These are phyloP conservation scores for Copromyces sp. DNA, from an alignment of 495 filamentous ascomycete genomes.

Conservation along the genomic window DNA sequence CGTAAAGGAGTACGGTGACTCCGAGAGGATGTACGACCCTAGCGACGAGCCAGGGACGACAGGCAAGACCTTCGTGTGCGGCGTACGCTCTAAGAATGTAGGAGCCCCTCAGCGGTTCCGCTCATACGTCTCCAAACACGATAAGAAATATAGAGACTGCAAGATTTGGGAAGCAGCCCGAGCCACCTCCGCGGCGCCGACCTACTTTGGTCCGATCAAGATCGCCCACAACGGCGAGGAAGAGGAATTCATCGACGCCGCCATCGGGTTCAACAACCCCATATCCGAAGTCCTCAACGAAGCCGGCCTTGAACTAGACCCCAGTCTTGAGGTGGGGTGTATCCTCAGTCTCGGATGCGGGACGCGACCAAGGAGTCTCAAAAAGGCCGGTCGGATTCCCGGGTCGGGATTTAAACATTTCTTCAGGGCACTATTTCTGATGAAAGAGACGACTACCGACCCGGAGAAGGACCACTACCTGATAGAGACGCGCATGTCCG, in stretches of 20 bases:
- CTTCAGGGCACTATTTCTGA: not conserved
- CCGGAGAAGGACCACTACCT: conserved; percentile 1
- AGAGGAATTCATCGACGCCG: conserved; percentile 17
- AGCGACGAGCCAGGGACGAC: too few relatives aligned
- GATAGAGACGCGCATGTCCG: not conserved
- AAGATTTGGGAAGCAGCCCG: conserved; percentile 12
- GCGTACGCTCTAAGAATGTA: too few relatives aligned
- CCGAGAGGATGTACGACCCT: too few relatives aligned
- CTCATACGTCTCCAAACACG: too few relatives aligned
- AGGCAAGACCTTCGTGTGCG: too few relatives aligned
- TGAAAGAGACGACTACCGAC: conserved; percentile 10
- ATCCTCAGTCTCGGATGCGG: conserved; percentile 14
- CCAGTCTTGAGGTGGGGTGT: not conserved
- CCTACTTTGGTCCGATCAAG: conserved; percentile 2
- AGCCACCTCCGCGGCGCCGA: conserved; percentile 11
- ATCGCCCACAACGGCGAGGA: not conserved
- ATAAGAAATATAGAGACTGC: too few relatives aligned
- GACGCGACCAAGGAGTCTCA: conserved; percentile 2
- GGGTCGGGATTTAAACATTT: not conserved
- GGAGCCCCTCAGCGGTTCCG: too few relatives aligned
- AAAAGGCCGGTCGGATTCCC: not conserved
- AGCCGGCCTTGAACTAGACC: too few relatives aligned
- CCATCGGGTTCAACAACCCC: conserved; percentile 22
- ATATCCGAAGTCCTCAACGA: conserved; percentile 3
- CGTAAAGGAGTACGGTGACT: too few relatives aligned